Percentiles rank a stretch among this genome's conserved stretches.
Conservation (phyloP, 306 rosid genomes). For the Inga leiocalycina region DNA sequence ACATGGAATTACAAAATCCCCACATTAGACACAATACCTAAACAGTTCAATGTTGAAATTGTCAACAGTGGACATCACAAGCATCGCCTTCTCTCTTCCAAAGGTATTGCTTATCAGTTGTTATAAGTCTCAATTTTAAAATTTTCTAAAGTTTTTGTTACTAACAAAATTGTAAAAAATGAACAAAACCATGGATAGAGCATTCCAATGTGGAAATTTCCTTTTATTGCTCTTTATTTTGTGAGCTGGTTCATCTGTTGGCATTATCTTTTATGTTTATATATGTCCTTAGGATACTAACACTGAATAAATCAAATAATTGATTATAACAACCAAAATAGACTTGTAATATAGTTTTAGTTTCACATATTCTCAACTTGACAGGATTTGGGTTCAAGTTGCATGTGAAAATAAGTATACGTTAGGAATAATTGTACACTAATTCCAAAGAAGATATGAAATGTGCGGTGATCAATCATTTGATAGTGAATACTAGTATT, state of each 20-base stretch:
- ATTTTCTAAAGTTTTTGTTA: neutral
- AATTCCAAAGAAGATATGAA: no score
- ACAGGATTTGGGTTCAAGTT: neutral
- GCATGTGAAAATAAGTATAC: no score
- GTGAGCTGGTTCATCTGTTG: neutral
- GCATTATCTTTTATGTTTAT: neutral
- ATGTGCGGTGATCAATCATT: no score
- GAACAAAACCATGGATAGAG: no score
- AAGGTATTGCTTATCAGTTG: conserved; percentile 55
- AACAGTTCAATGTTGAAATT: conserved; percentile 78
- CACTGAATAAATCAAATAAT: neutral
- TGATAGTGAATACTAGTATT: no score
- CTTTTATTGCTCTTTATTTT: neutral
- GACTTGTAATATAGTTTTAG: neutral
- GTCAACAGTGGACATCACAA: conserved; percentile 73
- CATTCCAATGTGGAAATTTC: no score
- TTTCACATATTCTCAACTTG: neutral
- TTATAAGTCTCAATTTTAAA: neutral
- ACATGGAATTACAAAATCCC: conserved; percentile 94
- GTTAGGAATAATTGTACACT: no score
- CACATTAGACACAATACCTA: conserved; percentile 81
- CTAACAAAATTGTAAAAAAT: neutral
- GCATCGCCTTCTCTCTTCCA: conserved; percentile 82
- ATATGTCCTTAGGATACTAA: neutral
- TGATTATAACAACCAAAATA: no score